Evolutionary conservation across 495 filamentous ascomycete species (phyloP), one percentile per base, ranked within the genome.

Genomic region (Cairneyella variabilis): DNA sequence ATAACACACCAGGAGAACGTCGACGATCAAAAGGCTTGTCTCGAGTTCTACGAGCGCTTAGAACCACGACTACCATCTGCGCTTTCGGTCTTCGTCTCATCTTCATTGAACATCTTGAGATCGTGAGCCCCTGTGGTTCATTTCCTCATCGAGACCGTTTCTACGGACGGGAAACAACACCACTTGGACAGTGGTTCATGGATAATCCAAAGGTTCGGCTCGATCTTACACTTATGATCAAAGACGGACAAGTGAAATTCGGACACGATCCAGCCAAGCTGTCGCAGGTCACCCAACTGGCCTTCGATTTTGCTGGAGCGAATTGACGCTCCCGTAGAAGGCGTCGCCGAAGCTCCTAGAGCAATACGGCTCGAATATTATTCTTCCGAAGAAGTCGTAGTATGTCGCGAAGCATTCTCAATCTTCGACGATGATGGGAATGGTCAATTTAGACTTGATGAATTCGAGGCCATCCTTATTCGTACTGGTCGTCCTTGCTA

Each of bases 1-100:
- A 49, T 49, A 30, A 49, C 46, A 11, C 46, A 49, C 23, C 46
- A 49, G 46, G 46, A 49, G 28, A 49, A 37, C 23, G 46, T 49
- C 17, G 30, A 49, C 11, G 46, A 49, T 37, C 46, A 49, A 25
- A 21, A 37, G 28, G 36, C 28, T 27, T 27, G 46, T 3, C 3
- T 49, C 18, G 21, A 38, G 26, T 49, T 49, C 18, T 49, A 49
- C 28, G 16, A 49, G 9, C 36, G 22, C 9, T 25, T 49, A 6
- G 46, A 49, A 25, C 46, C 46, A 12, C 27, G 17, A 2, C 46
- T 49, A 6, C 46, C 46, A 20, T 9, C 46, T 16, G 46, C 36
- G 23, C 28, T 49, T 36, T 25, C 36, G 12, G 23, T 49, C 18
- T 49, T 49, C 46, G 46, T 30, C 36, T 30, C 16, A 49, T 49